A percentile compares a stretch with the other conserved stretches of the same genome.
These are phyloP conservation scores for Diaporthe ampelina DNA, from an alignment of 2,329 filamentous ascomycete genomes.

Conservation along the genomic window DNA sequence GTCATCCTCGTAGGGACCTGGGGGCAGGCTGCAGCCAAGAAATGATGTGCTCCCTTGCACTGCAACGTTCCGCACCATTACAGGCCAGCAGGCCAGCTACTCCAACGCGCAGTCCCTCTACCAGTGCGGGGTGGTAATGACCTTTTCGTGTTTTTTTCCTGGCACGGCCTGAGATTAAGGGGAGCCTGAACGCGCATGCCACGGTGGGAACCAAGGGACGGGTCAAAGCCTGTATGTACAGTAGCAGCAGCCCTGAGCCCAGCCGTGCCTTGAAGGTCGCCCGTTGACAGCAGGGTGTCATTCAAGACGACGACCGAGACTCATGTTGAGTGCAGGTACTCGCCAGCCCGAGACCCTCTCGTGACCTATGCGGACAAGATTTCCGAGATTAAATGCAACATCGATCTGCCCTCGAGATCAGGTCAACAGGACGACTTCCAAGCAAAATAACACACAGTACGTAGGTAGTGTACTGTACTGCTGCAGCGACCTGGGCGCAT, in stretches of 20 bases:
- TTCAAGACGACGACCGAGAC: neutral
- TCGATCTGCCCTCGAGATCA: conserved; percentile 26
- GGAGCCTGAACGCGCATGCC: conserved; percentile 13
- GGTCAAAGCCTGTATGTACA: too few relatives aligned
- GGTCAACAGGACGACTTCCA: conserved; percentile 17
- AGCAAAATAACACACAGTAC: neutral
- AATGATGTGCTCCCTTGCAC: conserved; percentile 22
- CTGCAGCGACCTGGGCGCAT: neutral
- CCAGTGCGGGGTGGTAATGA: conserved; percentile 20
- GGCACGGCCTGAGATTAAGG: conserved; percentile 22
- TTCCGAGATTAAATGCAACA: conserved; percentile 19
- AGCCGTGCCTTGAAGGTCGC: neutral
- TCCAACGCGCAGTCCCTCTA: too few relatives aligned
- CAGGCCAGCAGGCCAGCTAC: neutral
- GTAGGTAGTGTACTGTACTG: too few relatives aligned
- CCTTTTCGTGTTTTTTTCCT: conserved; percentile 12
- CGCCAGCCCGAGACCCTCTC: neutral
- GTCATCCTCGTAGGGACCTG: conserved; percentile 23
- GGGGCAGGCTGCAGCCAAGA: conserved; percentile 9
- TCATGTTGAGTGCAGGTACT: neutral
- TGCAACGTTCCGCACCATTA: conserved; percentile 25
- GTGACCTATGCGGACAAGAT: conserved; percentile 28
- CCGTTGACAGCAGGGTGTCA: neutral
- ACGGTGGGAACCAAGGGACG: neutral
- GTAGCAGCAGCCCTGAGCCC: neutral